These are phyloP conservation scores for Aspergillus leporis DNA, from an alignment of 495 filamentous ascomycete species.

Conservation along the genomic window DNA sequence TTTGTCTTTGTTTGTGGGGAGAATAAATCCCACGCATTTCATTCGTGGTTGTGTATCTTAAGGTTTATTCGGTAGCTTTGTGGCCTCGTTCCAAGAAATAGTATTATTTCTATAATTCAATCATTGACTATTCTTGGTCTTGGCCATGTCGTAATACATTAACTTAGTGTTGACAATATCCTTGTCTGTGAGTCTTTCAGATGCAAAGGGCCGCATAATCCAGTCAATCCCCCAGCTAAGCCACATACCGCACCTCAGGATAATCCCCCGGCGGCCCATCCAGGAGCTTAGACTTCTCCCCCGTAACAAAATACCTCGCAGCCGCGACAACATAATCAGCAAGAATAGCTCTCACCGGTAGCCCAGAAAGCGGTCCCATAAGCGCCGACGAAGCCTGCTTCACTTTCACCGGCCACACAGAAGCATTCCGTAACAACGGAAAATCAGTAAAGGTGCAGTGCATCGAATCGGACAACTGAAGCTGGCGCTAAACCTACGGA, in stretches of 20 bases:
- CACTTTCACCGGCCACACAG: slow-evolving; percentile 1
- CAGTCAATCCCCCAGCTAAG: background rate
- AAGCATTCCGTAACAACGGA: slow-evolving; percentile 1
- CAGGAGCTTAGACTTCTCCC: background rate
- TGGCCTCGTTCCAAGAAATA: too few species aligned
- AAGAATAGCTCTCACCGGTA: background rate
- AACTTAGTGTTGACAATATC: too few species aligned
- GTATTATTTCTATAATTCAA: too few species aligned
- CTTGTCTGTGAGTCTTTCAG: too few species aligned
- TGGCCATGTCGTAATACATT: too few species aligned
- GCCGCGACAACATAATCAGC: background rate
- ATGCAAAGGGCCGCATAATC: too few species aligned
- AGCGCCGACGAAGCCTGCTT: background rate
- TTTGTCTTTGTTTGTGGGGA: background rate
- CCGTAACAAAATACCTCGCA: background rate
- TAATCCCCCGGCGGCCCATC: background rate
- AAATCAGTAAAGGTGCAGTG: slow-evolving; percentile 33
- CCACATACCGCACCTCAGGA: background rate
- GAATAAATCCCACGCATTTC: background rate
- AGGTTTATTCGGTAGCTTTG: too few species aligned
- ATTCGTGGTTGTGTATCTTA: background rate
- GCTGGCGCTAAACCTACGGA: slow-evolving; percentile 26
- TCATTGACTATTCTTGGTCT: background rate
- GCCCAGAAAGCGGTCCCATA: background rate
- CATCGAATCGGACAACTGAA: slow-evolving; percentile 22